Evolutionary conservation across 2,329 filamentous ascomycete species (phyloP), one percentile per base, ranked within the genome.

Genomic region (Ascochyta viciae-villosae): DNA sequence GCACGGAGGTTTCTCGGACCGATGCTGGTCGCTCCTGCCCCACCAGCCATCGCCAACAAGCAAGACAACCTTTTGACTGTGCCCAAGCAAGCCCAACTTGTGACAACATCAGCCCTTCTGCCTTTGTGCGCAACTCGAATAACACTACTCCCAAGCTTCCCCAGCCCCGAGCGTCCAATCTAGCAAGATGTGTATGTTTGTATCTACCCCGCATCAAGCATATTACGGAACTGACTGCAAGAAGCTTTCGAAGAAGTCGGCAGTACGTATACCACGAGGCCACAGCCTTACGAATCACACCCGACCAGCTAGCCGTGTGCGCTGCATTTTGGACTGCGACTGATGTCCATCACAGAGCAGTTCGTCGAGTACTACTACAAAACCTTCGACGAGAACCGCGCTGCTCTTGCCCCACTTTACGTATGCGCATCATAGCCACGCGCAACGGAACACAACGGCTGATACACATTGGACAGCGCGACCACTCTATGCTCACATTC

Each of bases 311-410:
- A 24, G 43, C 19, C 10, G 8, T 29, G 16, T 29, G 49, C 49
- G 26, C 43, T 13, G 24, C 19, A 35, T n/a, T 15, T 15, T 13
- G 37, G n/a, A 46, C 37, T 10, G 33, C 50, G 54, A 62, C 65
- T 68, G 54, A 72, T 34, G 19, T 40, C 43, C 33, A 39, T 37
- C 23, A 57, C 71, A 97, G 93, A 89, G 77, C 86, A 96, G 80
- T 97, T 98, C 79, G 89, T 94, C 65, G 75, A 88, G 58, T 94
- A 89, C 83, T 98, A 97, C 87, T 97, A 96, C 85, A 83, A 89
- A 72, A 88, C 87, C 57, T 96, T 97, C 79, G 92, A 96, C 76
- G 62, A 73, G 59, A 83, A 93, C 78, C 89, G 92, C 71, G 78
- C 79, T 52, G 69, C 75, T 47, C 85, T 97, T 39, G 79, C 77